A percentile compares a stretch with the other conserved stretches of the same genome.
These are phyloP conservation scores for Bremia lactucae DNA, from an alignment of 352 stramenopile species.

Conservation along the genomic window DNA sequence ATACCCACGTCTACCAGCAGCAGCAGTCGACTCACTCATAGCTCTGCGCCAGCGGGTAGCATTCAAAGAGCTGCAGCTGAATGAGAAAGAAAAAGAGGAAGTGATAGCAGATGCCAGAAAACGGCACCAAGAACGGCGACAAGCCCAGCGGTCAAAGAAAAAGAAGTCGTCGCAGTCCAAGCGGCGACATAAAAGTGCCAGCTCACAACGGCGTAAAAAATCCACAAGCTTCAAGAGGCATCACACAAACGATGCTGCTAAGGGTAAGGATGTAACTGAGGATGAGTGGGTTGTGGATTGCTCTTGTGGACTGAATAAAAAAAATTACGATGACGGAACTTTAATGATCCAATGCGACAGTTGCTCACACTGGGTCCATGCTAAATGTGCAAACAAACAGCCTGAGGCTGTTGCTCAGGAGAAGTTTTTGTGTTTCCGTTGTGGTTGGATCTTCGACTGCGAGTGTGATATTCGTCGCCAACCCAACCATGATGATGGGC, in stretches of 20 bases:
- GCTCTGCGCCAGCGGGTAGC: conserved; percentile 38
- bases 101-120: conserved; percentile 27
- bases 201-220: conserved; percentile 24
- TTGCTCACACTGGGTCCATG: conserved; percentile 53
- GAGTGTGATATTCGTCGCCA: conserved; percentile 35
- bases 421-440: conserved; percentile 50
- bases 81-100: conserved; percentile 22
- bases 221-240: conserved; percentile 2
- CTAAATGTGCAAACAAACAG: conserved; percentile 33
- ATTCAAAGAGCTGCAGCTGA: conserved; percentile 44
- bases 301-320: conserved; percentile 33
- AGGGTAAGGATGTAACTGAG: conserved; percentile 10
- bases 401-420: conserved; percentile 31
- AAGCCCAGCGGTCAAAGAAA: conserved; percentile 20
- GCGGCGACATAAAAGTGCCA: conserved; percentile 1
- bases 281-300: conserved; percentile 57
- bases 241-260: conserved; percentile 7
- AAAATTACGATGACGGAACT: conserved; percentile 51
- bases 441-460: conserved; percentile 66
- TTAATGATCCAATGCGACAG: conserved; percentile 58
- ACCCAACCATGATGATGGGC: conserved; percentile 58
- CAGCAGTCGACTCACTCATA: conserved; percentile 53
- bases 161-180: conserved; percentile 22
- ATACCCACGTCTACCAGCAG: conserved; percentile 42
- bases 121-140: conserved; percentile 28